phyloP scores from a whole-genome alignment of 2,329 filamentous ascomycete species.

The Hirsutella rhossiliensis region DNA sequence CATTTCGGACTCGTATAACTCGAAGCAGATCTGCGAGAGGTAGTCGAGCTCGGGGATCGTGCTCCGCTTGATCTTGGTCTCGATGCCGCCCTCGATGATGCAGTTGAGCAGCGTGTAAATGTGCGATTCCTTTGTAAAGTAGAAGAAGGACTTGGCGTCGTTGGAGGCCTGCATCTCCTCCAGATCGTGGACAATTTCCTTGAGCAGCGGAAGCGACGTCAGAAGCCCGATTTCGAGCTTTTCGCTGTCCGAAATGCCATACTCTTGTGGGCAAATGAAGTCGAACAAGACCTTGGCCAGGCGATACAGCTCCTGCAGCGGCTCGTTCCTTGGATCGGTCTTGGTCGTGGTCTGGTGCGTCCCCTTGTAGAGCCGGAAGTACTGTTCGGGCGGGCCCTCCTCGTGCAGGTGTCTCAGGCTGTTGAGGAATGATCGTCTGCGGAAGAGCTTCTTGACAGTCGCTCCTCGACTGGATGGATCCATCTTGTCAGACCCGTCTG shows the following conservation, averaged over 20 bases:
- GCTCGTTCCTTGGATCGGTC: constrained; percentile 73
- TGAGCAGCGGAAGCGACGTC: constrained; percentile 83
- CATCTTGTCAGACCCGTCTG: constrained; percentile 25
- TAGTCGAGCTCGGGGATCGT: constrained; percentile 97
- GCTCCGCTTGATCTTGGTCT: constrained; percentile 91
- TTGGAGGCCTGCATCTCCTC: constrained; percentile 95
- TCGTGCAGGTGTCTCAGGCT: constrained; percentile 36
- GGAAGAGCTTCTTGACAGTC: constrained; percentile 38
- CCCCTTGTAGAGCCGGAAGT: constrained; percentile 84
- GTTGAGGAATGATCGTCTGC: constrained; percentile 48
- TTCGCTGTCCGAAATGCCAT: constrained; percentile 88
- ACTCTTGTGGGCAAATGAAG: constrained; percentile 97
- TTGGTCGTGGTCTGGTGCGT: constrained; percentile 57
- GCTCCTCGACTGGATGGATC: constrained; percentile 24
- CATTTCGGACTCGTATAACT: constrained; percentile 91
- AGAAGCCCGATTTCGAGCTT: constrained; percentile 97
- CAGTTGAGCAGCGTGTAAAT: constrained; percentile 98
- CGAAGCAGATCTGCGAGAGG: constrained; percentile 93
- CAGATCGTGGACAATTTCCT: constrained; percentile 92
- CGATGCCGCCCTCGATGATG: constrained; percentile 91
- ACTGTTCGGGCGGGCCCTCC: constrained; percentile 52
- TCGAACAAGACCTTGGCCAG: constrained; percentile 93
- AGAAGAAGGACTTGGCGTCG: constrained; percentile 92
- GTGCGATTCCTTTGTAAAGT: constrained; percentile 98
- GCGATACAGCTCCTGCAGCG: constrained; percentile 84